A percentile compares a stretch with the other conserved stretches of the same genome.
phyloP scores from a whole-genome alignment of 139 green algal genomes.

The Chlamydomonas sphaeroides region DNA sequence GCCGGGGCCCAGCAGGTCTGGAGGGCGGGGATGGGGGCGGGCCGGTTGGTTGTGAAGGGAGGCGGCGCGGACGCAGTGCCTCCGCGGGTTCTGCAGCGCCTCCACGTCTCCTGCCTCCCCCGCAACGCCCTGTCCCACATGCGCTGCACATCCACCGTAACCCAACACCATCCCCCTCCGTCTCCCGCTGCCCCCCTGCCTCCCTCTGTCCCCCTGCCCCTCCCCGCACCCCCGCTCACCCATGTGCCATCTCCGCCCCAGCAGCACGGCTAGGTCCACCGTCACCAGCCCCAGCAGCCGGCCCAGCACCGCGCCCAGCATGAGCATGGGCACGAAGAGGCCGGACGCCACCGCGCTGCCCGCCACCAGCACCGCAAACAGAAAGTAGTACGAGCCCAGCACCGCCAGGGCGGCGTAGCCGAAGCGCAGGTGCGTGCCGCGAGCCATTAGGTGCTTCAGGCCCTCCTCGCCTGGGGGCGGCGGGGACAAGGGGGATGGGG shows the following conservation, averaged over 20 bases:
- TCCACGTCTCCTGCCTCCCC: too few relatives aligned
- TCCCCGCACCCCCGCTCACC: conserved; percentile 12
- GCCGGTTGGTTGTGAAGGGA: too few relatives aligned
- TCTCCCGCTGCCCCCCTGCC: too few relatives aligned
- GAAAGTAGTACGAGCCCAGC: conserved; percentile 75
- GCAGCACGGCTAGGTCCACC: conserved; percentile 56
- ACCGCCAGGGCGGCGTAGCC: conserved; percentile 74
- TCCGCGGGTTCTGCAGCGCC: too few relatives aligned
- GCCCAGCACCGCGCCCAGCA: conserved; percentile 82
- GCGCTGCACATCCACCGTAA: too few relatives aligned
- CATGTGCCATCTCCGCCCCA: conserved; percentile 36
- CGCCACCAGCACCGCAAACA: conserved; percentile 52
- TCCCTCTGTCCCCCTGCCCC: not conserved
- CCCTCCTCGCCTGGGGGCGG: conserved; percentile 78
- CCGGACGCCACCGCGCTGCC: conserved; percentile 78
- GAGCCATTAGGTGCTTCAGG: conserved; percentile 84
- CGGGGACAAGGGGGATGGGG: not conserved
- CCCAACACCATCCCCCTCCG: too few relatives aligned
- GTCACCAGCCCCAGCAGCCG: conserved; percentile 63
- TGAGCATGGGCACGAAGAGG: conserved; percentile 94
- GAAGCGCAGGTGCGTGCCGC: conserved; percentile 87
- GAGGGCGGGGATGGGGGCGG: not conserved
- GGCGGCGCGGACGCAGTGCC: too few relatives aligned
- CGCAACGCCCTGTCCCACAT: too few relatives aligned
- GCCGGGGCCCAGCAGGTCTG: conserved; percentile 66